A percentile compares a stretch with the other conserved stretches of the same genome.
Conservation (phyloP, 441 rosid species). For the Populus hybrid region DNA sequence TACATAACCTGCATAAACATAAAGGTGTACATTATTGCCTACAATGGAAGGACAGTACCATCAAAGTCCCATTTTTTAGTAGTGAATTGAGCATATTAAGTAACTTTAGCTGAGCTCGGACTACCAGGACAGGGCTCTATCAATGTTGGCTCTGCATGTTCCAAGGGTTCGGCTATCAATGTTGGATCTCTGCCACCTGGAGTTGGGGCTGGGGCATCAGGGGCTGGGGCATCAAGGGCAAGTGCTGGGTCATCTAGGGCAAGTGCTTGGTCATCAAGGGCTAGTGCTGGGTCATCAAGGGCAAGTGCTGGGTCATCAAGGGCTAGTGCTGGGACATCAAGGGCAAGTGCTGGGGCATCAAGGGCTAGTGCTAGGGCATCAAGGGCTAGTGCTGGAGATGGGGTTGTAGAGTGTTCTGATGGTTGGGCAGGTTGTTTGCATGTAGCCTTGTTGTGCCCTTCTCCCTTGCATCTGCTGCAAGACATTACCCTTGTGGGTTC, state of each 20-base stretch:
- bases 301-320: no score
- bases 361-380: no score
- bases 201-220: not conserved
- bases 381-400: not conserved
- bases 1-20: not conserved
- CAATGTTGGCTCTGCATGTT: not conserved
- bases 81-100: not conserved
- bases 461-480: slow-evolving; percentile 75
- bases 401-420: not conserved
- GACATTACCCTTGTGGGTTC: slow-evolving; percentile 49
- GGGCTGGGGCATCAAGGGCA: not conserved
- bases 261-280: not conserved
- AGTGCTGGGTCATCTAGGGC: no score
- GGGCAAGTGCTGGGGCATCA: no score
- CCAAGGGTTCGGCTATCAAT: not conserved
- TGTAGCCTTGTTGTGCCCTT: slow-evolving; percentile 79
- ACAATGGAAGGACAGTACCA: not conserved
- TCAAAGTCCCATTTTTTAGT: not conserved
- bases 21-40: not conserved
- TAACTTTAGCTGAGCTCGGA: not conserved
- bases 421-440: slow-evolving; percentile 57
- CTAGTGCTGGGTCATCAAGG: not conserved
- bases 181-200: not conserved
- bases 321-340: no score
- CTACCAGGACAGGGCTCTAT: slow-evolving; percentile 1